Conservation (phyloP, 305 asterid genomes). For the Fraxinus platypoda region DNA sequence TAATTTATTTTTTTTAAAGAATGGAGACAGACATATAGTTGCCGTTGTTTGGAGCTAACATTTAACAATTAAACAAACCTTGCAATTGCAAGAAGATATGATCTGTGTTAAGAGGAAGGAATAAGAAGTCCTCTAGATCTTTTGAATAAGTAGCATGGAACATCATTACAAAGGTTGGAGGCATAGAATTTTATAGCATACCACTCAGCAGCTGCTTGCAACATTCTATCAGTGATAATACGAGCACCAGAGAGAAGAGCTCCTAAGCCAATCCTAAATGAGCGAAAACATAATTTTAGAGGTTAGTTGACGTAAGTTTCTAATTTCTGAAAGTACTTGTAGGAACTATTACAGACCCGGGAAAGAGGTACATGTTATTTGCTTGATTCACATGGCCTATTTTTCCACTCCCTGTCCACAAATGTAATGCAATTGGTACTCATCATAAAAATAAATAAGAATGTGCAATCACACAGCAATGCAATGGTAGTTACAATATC, state of each 20-base stretch:
- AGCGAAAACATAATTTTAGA: constrained; percentile 24
- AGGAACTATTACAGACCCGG: constrained; percentile 69
- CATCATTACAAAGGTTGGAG: not conserved
- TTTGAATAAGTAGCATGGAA: not conserved
- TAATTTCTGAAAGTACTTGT: not conserved
- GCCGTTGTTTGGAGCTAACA: not conserved
- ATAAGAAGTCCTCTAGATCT: not conserved
- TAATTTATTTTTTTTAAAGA: not conserved
- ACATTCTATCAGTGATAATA: constrained; percentile 81
- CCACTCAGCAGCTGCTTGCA: constrained; percentile 97
- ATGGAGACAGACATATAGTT: not conserved
- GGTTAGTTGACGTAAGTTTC: constrained; percentile 6
- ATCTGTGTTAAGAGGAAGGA: not conserved
- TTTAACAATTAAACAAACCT: not conserved
- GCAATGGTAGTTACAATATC: not conserved
- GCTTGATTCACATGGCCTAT: constrained; percentile 96
- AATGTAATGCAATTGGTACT: constrained; percentile 12
- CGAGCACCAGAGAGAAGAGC: constrained; percentile 94
- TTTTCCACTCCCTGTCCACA: constrained; percentile 76
- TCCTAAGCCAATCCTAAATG: constrained; percentile 91
- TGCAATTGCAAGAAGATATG: not conserved
- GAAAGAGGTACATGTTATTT: constrained; percentile 97
- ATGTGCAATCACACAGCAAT: constrained; percentile 5
- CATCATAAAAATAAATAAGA: constrained; percentile 10
- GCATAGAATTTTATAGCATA: constrained; percentile 31